Evolutionary conservation across 1,284 basidiomycete species (phyloP).

Genomic region (Chondrostereum purpureum): DNA sequence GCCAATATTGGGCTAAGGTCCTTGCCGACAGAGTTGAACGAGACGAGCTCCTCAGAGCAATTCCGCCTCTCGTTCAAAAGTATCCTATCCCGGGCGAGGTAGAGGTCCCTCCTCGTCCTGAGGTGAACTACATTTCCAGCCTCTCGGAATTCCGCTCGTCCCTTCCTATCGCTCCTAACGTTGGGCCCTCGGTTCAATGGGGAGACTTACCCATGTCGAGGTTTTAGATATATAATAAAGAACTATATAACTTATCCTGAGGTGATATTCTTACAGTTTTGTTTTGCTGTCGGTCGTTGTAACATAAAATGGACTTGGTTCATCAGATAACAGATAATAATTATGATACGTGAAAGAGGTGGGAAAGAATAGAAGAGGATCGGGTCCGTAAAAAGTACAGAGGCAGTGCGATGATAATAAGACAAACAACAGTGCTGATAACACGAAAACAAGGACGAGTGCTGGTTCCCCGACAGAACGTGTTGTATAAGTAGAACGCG

Average conservation of each 20-base stretch:
- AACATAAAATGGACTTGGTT: too few species aligned
- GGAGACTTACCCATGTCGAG: constrained; percentile 53
- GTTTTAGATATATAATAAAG: constrained; percentile 20
- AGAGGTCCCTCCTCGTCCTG: constrained; percentile 38
- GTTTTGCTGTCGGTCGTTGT: too few species aligned
- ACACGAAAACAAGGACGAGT: constrained; percentile 1
- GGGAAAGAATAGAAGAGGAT: constrained; percentile 9
- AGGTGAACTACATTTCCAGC: constrained; percentile 63
- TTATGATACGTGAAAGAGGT: constrained; percentile 1
- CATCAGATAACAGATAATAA: not conserved
- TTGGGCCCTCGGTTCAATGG: constrained; percentile 62
- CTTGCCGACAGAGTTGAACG: constrained; percentile 24
- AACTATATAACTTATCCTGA: too few species aligned
- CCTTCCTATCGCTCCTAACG: constrained; percentile 19
- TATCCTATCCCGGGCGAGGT: constrained; percentile 47
- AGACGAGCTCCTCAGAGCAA: constrained; percentile 38
- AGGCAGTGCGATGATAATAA: not conserved
- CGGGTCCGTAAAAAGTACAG: constrained; percentile 9
- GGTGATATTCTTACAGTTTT: too few species aligned
- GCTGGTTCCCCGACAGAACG: not conserved
- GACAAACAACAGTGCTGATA: not conserved
- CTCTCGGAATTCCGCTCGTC: constrained; percentile 61
- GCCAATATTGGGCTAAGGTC: constrained; percentile 32
- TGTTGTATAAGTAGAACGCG: not conserved
- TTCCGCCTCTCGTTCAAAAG: constrained; percentile 48